Percentiles rank a stretch among this genome's conserved stretches.
These are phyloP conservation scores for Malus hybrid DNA, from an alignment of 331 rosid species.

Conservation along the genomic window DNA sequence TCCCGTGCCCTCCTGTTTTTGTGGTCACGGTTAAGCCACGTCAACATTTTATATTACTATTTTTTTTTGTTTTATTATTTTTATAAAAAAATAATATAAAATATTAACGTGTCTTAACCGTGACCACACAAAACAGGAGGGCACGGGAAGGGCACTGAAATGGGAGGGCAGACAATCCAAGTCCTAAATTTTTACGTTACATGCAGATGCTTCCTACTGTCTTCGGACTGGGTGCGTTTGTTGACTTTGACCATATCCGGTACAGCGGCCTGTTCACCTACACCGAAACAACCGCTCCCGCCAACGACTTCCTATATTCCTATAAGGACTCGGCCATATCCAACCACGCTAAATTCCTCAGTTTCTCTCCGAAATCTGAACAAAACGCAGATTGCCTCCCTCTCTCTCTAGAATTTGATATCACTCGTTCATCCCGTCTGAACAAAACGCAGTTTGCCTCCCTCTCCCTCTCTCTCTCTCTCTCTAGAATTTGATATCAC, in stretches of 20 bases:
- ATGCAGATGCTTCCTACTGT: background rate
- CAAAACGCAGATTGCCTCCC: slow-evolving; percentile 9
- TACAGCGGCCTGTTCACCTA: background rate
- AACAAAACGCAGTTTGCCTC: slow-evolving; percentile 3
- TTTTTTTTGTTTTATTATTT: too few species aligned
- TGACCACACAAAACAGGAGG: too few species aligned
- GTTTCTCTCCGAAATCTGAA: background rate
- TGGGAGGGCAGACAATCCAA: too few species aligned
- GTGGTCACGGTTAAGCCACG: too few species aligned
- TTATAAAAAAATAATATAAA: too few species aligned
- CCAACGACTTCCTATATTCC: background rate
- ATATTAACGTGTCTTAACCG: too few species aligned
- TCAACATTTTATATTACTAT: too few species aligned
- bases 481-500: background rate
- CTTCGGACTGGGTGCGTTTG: background rate
- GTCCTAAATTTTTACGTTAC: background rate
- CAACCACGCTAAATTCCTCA: background rate
- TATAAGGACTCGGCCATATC: background rate
- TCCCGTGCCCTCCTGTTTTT: too few species aligned
- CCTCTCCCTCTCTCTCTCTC: too few species aligned
- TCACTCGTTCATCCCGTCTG: background rate
- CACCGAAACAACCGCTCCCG: slow-evolving; percentile 15
- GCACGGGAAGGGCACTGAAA: too few species aligned
- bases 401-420: too few species aligned
- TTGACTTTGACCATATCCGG: slow-evolving; percentile 23